phyloP scores from a whole-genome alignment of 768 basidiomycete species.

The Suillus bovinus region DNA sequence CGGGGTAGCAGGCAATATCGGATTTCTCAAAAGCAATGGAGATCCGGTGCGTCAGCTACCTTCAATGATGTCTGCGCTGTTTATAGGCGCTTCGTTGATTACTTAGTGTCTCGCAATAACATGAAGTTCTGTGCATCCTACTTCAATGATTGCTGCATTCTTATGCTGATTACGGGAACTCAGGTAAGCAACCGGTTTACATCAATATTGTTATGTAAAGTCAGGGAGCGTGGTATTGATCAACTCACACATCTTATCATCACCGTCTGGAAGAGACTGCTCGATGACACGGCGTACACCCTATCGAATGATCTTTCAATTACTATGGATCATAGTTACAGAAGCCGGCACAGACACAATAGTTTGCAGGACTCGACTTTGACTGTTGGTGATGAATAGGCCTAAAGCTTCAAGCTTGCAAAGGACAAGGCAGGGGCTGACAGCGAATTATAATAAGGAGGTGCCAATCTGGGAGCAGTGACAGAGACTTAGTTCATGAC shows the following conservation, averaged over 20 bases:
- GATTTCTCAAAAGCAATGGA: background rate
- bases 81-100: background rate
- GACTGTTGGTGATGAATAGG: background rate
- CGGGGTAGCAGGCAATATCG: background rate
- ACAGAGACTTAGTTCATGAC: too few species aligned
- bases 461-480: background rate
- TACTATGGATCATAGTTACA: too few species aligned
- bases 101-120: background rate
- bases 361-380: background rate
- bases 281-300: background rate
- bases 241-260: too few species aligned
- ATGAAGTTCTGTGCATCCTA: background rate
- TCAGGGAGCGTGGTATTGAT: too few species aligned
- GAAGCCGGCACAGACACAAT: background rate
- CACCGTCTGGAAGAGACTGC: background rate
- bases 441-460: background rate
- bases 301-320: background rate
- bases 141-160: too few species aligned
- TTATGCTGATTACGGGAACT: too few species aligned
- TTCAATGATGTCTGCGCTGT: background rate
- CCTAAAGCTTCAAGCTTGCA: background rate
- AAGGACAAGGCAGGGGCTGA: background rate
- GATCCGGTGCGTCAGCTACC: background rate
- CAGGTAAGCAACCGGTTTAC: too few species aligned
- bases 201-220: too few species aligned